Base-by-base conservation (phyloP, 2,329 filamentous ascomycete species). In the Ceratocystis harringtonii region DNA sequence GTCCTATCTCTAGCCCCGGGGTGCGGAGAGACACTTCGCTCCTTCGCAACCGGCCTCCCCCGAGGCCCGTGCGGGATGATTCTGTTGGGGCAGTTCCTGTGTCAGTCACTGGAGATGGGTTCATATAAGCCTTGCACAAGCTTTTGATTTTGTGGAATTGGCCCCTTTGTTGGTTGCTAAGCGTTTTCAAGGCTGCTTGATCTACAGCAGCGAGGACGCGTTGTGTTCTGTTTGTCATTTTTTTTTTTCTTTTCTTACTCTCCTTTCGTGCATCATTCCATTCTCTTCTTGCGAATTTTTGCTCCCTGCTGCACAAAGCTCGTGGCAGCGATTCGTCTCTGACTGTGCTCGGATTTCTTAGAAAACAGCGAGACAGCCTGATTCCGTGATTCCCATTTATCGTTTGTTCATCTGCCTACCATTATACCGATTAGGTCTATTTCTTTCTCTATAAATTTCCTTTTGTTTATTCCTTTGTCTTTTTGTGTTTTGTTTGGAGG, bases 311-410 rank as follows among this genome's bases (percentile, higher is more conserved):
- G 44, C 30, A 43, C 52, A 22, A 22, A 30, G 15, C 17, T 61
- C 36, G 22, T 48, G 58, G 19, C n/a, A 36, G 30, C 41, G 43
- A 62, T 50, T 50, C 41, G 41, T 60, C 41, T 52, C 25, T 65
- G 52, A 36, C 55, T 58, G 50, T 36, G 22, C 50, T 30, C 50
- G 48, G 25, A 19, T n/a, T 25, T 36, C 22, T 58, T 58, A 15
- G 36, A 22, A 48, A 50, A 62, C 19, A 30, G 36, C 28, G 43
- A 50, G 25, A 44, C 25, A 62, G 61, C 32, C 45, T 28, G 28
- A 43, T 66, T 63, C 52, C 28, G 32, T 66, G 61, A 66, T 63
- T 63, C 61, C 64, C 64, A 41, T 44, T 57, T 66, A 52, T 41
- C 52, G 48, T 36, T 17, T n/a, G 52, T 64, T 55, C 36, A 36